Evolutionary conservation across 2,329 filamentous ascomycete genomes (phyloP).

Genomic region (Mycosphaerella sp.): DNA sequence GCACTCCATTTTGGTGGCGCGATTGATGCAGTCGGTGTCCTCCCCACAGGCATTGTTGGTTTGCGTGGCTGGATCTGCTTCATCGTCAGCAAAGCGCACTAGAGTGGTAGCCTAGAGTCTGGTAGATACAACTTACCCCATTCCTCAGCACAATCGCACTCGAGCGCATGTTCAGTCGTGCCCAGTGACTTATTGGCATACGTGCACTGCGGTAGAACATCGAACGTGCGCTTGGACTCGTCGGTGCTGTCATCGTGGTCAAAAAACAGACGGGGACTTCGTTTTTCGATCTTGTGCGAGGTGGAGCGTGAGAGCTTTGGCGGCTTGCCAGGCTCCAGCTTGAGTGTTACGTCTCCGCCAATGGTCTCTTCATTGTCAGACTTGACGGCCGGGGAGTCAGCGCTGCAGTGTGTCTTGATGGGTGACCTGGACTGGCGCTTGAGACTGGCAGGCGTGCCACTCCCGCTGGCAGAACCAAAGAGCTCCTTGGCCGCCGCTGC

Average conservation of each 20-base stretch:
- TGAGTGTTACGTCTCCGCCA: constrained; percentile 56
- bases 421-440: constrained; percentile 27
- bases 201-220: constrained; percentile 74
- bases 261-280: constrained; percentile 60
- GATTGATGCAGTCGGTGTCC: constrained; percentile 97
- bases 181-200: constrained; percentile 91
- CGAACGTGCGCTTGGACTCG: constrained; percentile 70
- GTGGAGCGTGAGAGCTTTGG: constrained; percentile 67
- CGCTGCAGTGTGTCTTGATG: constrained; percentile 24
- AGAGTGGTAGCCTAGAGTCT: constrained; percentile 15
- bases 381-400: constrained; percentile 35
- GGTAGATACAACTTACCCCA: constrained; percentile 63
- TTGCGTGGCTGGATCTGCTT: constrained; percentile 44
- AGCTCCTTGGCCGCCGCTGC: constrained; percentile 23
- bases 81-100: constrained; percentile 1
- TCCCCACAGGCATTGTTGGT: constrained; percentile 84
- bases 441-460: constrained; percentile 18
- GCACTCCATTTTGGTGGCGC: constrained; percentile 97
- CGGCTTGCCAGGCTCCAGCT: constrained; percentile 58
- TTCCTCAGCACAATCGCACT: constrained; percentile 92
- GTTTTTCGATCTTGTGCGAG: constrained; percentile 61
- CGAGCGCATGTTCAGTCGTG: constrained; percentile 83
- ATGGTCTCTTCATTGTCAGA: constrained; percentile 48
- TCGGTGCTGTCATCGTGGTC: constrained; percentile 71
- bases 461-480: constrained; percentile 22